A percentile compares a stretch with the other conserved stretches of the same genome.
Evolutionary conservation across 192 early-diverging fungal genomes (phyloP).

Genomic region (Podila epigama): DNA sequence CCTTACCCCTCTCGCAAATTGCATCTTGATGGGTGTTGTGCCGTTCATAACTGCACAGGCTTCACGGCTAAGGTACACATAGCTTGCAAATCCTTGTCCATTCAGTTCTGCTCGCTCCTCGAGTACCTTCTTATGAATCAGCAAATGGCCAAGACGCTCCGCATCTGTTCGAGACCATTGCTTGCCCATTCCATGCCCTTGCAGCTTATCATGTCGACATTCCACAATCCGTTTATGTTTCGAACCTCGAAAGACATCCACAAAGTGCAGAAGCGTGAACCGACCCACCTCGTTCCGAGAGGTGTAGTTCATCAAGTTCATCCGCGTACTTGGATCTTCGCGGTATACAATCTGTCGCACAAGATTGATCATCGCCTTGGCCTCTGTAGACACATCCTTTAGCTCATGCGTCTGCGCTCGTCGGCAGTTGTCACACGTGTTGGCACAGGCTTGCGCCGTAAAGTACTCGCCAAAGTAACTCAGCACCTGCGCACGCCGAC

Average conservation of each 20-base stretch:
- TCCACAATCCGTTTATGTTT: slow-evolving; percentile 62
- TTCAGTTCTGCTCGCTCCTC: slow-evolving; percentile 68
- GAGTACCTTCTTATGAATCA: slow-evolving; percentile 69
- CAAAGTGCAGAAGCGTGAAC: slow-evolving; percentile 68
- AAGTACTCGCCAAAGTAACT: slow-evolving; percentile 92
- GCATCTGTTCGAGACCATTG: slow-evolving; percentile 60
- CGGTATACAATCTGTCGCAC: slow-evolving; percentile 33
- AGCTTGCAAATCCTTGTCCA: slow-evolving; percentile 67
- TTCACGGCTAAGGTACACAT: slow-evolving; percentile 63
- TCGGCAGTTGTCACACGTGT: slow-evolving; percentile 90
- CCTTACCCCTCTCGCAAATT: slow-evolving; percentile 48
- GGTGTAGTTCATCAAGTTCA: slow-evolving; percentile 33
- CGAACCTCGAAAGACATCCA: slow-evolving; percentile 81
- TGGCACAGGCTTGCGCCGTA: slow-evolving; percentile 65
- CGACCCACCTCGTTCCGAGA: slow-evolving; percentile 4
- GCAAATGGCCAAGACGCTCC: slow-evolving; percentile 75
- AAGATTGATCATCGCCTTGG: slow-evolving; percentile 22
- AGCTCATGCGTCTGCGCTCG: slow-evolving; percentile 22
- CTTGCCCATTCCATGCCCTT: slow-evolving; percentile 66
- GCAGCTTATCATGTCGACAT: slow-evolving; percentile 56
- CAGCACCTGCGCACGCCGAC: slow-evolving; percentile 87
- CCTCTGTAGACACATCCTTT: slow-evolving; percentile 43
- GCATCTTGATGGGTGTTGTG: slow-evolving; percentile 53
- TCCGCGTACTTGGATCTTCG: slow-evolving; percentile 19
- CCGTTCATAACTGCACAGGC: slow-evolving; percentile 56